Conservation (phyloP, 2,329 filamentous ascomycete genomes). For the Polychaeton citri region DNA sequence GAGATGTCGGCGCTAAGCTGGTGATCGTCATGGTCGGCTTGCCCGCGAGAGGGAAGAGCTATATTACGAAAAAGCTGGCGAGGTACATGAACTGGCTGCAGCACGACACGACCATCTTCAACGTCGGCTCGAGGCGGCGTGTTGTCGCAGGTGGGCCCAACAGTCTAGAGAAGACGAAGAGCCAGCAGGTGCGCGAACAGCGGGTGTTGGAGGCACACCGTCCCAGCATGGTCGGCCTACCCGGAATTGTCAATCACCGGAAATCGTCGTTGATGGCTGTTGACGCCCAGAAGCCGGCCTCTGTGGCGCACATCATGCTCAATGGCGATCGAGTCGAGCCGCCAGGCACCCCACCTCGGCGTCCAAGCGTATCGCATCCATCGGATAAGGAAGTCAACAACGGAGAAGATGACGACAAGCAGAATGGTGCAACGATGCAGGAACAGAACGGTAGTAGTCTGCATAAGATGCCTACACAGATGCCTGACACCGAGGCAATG, state of each 20-base stretch:
- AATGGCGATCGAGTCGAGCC: slow-evolving; percentile 37
- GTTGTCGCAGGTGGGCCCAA: slow-evolving; percentile 52
- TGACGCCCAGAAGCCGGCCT: slow-evolving; percentile 7
- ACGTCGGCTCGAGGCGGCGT: slow-evolving; percentile 83
- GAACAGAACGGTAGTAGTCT: not conserved
- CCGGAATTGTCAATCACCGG: slow-evolving; percentile 12
- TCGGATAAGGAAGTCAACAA: slow-evolving; percentile 3
- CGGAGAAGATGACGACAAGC: not conserved
- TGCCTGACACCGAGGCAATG: slow-evolving; percentile 38
- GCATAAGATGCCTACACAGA: not conserved
- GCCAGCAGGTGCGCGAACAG: slow-evolving; percentile 6
- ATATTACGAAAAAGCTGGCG: slow-evolving; percentile 96
- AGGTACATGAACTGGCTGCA: slow-evolving; percentile 95
- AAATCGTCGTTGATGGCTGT: slow-evolving; percentile 3
- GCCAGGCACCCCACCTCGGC: slow-evolving; percentile 16
- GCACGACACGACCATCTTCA: slow-evolving; percentile 92
- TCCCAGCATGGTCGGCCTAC: slow-evolving; percentile 9
- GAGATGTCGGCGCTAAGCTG: slow-evolving; percentile 90
- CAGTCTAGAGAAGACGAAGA: slow-evolving; percentile 19
- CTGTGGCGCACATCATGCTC: slow-evolving; percentile 44
- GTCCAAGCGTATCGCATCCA: slow-evolving; percentile 4
- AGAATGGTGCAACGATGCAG: not conserved
- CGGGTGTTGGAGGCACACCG: slow-evolving; percentile 9
- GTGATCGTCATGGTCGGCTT: slow-evolving; percentile 98
- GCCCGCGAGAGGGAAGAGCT: slow-evolving; percentile 90